Base-by-base conservation (phyloP, 164 flowering plant genomes). In the Litsea cubeba region DNA sequence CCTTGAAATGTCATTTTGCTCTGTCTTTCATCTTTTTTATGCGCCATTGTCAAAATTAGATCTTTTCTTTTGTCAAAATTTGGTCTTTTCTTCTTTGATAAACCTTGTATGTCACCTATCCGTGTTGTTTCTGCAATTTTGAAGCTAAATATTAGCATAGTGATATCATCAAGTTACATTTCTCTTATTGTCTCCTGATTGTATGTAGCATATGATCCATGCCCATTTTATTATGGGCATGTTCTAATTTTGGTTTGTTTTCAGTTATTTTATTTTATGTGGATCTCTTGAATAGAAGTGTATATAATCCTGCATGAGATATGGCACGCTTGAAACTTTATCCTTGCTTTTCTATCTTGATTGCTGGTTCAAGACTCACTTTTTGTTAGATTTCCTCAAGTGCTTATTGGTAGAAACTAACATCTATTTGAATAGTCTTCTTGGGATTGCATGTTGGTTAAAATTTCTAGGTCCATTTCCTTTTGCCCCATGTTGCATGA, bases 121-220 rank as follows among this genome's bases (percentile, higher is more conserved):
- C 68, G n/a, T n/a, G n/a, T n/a, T n/a, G n/a, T n/a, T 74, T 70
- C 49, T 74, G 64, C 28, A 76, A 65, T 24, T 80, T 79, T 28
- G 71, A 70, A 68, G 70, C 24, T 63, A 46, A 69, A 32, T 64
- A 30, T 77, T 23, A 28, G 40, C 28, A 28, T 57, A 28, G 25
- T 24, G 51, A 49, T 32, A 40, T 66, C 66, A 77, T 75, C 73
- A 72, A 57, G 76, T 50, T 35, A 70, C 30, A 65, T 79, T 60
- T 67, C 51, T 71, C 46, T 73, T 70, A 62, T 58, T 64, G 30
- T 67, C 28, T 32, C 46, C 57, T 24, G 65, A 50, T 73, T 50
- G 65, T n/a, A 62, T 62, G 65, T 22, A 75, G 60, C 78, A 74
- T 81, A 81, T 77, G 79, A 72, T 72, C 75, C 65, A 28, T 58